Conservation (phyloP, 371 early-diverging fungal species). For the Choanephora cucurbitarum region DNA sequence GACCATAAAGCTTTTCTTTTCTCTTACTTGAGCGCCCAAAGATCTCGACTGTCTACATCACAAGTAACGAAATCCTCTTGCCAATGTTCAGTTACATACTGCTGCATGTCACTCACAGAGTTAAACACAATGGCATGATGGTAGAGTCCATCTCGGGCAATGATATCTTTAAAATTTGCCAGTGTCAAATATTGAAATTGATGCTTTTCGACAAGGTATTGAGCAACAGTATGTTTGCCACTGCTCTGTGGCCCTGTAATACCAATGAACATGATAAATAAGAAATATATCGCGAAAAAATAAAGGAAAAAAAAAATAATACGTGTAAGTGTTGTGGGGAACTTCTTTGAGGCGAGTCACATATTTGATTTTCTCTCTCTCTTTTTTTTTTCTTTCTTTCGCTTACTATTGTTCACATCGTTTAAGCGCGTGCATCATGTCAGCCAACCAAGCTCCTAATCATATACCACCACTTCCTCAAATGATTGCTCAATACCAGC, state of each 20-base stretch:
- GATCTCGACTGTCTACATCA: conserved; percentile 46
- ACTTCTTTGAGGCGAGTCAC: conserved; percentile 3
- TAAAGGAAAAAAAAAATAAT: background rate
- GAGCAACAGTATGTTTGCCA: conserved; percentile 75
- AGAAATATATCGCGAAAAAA: too few species aligned
- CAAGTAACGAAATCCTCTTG: conserved; percentile 71
- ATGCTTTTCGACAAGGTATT: conserved; percentile 57
- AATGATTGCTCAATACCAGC: conserved; percentile 38
- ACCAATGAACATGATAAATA: conserved; percentile 72
- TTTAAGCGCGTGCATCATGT: conserved; percentile 8
- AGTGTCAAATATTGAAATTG: conserved; percentile 49
- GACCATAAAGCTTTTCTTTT: background rate
- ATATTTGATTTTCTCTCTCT: background rate
- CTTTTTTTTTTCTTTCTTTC: conserved; percentile 1
- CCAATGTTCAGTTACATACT: conserved; percentile 71
- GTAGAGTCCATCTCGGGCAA: conserved; percentile 9
- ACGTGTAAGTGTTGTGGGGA: background rate
- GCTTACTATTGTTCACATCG: background rate
- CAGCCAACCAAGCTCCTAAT: conserved; percentile 15
- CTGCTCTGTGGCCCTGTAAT: conserved; percentile 70
- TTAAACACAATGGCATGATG: conserved; percentile 36
- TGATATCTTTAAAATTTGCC: conserved; percentile 2
- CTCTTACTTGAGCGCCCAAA: conserved; percentile 37
- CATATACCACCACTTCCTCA: conserved; percentile 30
- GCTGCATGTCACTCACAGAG: conserved; percentile 52